A percentile compares a stretch with the other conserved stretches of the same genome.
These are phyloP conservation scores for Chalciporus sp. DNA, from an alignment of 1,284 basidiomycete species.

Conservation along the genomic window DNA sequence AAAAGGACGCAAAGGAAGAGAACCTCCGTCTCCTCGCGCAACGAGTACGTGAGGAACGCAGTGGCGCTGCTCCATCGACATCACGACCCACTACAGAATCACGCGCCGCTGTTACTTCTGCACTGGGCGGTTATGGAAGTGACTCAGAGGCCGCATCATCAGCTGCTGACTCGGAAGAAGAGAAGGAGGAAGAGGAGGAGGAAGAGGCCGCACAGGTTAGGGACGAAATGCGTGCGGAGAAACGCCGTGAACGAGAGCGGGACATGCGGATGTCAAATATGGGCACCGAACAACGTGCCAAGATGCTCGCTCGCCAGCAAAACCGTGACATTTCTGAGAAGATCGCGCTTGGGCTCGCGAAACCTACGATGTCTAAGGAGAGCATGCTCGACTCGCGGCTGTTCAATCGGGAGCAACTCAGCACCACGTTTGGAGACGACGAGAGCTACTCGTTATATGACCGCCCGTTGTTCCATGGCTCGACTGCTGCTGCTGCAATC, in stretches of 20 bases:
- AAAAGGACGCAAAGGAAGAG: constrained; percentile 98
- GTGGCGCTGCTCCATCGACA: constrained; percentile 65
- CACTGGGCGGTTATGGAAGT: constrained; percentile 85
- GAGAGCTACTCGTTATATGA: constrained; percentile 96
- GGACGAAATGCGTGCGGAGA: constrained; percentile 90
- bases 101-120: constrained; percentile 70
- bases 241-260: constrained; percentile 91
- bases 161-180: constrained; percentile 48
- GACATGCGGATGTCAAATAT: constrained; percentile 99
- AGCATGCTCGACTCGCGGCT: constrained; percentile 95
- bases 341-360: constrained; percentile 95
- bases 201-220: constrained; percentile 86
- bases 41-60: constrained; percentile 92
- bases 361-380: constrained; percentile 94
- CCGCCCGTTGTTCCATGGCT: constrained; percentile 93
- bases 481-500: constrained; percentile 94
- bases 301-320: constrained; percentile 92
- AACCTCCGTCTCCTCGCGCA: constrained; percentile 93
- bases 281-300: constrained; percentile 96
- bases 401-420: constrained; percentile 94
- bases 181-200: constrained; percentile 79
- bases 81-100: constrained; percentile 58
- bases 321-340: constrained; percentile 99
- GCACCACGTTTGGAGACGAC: constrained; percentile 84
- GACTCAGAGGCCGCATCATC: constrained; percentile 60